These are phyloP conservation scores for Aspergillus mulundensis DNA, from an alignment of 495 filamentous ascomycete genomes.

Conservation along the genomic window DNA sequence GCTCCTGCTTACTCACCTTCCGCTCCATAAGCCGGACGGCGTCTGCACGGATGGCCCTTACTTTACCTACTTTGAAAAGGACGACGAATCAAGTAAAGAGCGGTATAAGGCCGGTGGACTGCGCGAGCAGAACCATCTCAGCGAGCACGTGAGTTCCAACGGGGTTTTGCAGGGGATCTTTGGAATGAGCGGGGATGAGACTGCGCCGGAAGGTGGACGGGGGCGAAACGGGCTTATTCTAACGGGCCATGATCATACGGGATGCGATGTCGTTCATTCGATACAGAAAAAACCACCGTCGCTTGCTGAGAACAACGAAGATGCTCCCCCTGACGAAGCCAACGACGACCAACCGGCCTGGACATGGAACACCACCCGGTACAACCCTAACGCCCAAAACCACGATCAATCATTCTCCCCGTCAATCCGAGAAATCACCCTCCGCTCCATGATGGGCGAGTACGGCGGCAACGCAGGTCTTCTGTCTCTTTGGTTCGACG, in stretches of 20 bases:
- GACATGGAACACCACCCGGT: conserved; percentile 35
- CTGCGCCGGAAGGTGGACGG: conserved; percentile 47
- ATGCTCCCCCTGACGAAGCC: conserved; percentile 13
- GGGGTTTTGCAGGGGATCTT: conserved; percentile 75
- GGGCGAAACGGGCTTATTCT: conserved; percentile 73
- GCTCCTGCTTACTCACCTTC: conserved; percentile 85
- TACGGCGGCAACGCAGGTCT: conserved; percentile 86
- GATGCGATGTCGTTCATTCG: conserved; percentile 84
- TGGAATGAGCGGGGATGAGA: conserved; percentile 61
- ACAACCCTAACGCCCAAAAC: conserved; percentile 1
- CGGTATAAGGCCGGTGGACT: conserved; percentile 58
- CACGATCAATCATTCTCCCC: conserved; percentile 14
- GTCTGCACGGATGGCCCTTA: conserved; percentile 80
- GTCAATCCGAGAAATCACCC: conserved; percentile 79
- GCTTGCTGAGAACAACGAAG: background rate
- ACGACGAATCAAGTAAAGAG: conserved; percentile 31
- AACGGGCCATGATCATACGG: conserved; percentile 91
- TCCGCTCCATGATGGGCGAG: conserved; percentile 98
- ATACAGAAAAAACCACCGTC: conserved; percentile 45
- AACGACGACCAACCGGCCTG: conserved; percentile 20
- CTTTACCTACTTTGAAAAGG: conserved; percentile 63
- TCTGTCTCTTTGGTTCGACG: conserved; percentile 84
- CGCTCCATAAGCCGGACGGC: conserved; percentile 76
- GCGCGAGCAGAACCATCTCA: conserved; percentile 89
- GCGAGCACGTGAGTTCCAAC: conserved; percentile 52